Evolutionary conservation across 306 rosid genomes (phyloP), one percentile per base, ranked within the genome.

Genomic region (Styphnolobium japonicum): DNA sequence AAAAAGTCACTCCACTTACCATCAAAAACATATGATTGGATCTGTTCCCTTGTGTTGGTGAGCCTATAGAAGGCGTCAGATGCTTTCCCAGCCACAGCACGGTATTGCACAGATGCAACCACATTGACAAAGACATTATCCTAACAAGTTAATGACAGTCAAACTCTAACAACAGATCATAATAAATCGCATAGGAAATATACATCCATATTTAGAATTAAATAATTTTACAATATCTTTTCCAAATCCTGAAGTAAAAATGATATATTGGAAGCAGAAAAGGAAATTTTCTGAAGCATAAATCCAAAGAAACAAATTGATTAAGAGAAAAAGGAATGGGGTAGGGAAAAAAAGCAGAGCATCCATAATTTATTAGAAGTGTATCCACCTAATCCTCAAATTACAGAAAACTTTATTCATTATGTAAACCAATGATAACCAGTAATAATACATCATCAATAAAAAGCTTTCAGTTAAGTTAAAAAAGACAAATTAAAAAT

Each of bases 11-110:
- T 29, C 15, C 23, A 40, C 87, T 4, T 81, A 92, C 95, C 97
- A 79, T 88, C 91, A 68, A 85, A 92, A 72, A 88, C 97, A 83
- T 88, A 90, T 57, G 93, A 79, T 22, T 89, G 95, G 81, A 92
- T 89, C 85, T 90, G 95, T 36, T 67, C 82, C 85, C 83, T 88
- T 58, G 90, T 80, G 85, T 86, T 87, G 53, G 88, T 77, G 81
- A 92, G 95, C 86, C 84, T 84, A 69, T 92, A 92, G 87, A 90
- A 92, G 55, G 95, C 95, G 85, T 92, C 93, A 0, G 86, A 55
- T 12, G 92, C 88, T 69, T 90, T 86, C 4, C 83, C 89, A 31
- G 92, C 81, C 51, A 87, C 68, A 29, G 89, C 90, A 3, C 90
- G 89, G 71, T 88, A 90, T 81, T 92, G 92, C 71, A 92, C 75